Percentiles rank a stretch among this genome's conserved stretches.
Conservation (phyloP, 129 eudicot genomes). For the Calendula officinalis region DNA sequence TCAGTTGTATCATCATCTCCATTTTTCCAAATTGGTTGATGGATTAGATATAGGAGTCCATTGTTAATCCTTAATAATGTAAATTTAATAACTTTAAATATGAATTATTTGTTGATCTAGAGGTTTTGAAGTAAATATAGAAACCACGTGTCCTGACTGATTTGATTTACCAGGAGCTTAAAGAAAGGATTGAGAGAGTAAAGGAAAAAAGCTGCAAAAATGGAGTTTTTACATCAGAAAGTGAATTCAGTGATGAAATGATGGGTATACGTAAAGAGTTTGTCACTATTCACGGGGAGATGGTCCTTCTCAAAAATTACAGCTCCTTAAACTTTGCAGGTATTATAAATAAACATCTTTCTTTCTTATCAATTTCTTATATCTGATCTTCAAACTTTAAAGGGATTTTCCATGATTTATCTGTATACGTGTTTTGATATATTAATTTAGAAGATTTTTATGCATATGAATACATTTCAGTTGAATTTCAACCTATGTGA, state of each 20-base stretch:
- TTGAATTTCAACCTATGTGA: no score
- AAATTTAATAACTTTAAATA: not conserved
- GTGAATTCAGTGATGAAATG: slow-evolving; percentile 59
- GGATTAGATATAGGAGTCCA: not conserved
- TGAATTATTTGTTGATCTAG: not conserved
- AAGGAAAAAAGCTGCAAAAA: slow-evolving; percentile 46
- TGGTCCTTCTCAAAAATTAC: slow-evolving; percentile 94
- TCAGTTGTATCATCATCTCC: no score
- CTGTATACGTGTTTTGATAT: not conserved
- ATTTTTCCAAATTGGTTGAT: not conserved
- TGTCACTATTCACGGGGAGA: slow-evolving; percentile 80
- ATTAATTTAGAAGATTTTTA: no score
- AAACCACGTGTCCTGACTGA: no score
- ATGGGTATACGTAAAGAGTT: slow-evolving; percentile 76
- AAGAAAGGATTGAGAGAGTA: slow-evolving; percentile 62
- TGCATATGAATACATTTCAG: no score
- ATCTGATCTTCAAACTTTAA: slow-evolving; percentile 7
- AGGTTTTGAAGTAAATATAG: not conserved
- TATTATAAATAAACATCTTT: slow-evolving; percentile 17
- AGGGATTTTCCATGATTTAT: slow-evolving; percentile 13
- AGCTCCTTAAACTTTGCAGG: slow-evolving; percentile 97
- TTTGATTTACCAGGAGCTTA: slow-evolving; percentile 44
- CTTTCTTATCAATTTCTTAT: not conserved
- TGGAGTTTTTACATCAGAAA: slow-evolving; percentile 57
- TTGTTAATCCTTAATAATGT: not conserved